Percentiles rank a stretch among this genome's conserved stretches.
Evolutionary conservation across 768 basidiomycete genomes (phyloP).

Genomic region (Tulasnella sp.): DNA sequence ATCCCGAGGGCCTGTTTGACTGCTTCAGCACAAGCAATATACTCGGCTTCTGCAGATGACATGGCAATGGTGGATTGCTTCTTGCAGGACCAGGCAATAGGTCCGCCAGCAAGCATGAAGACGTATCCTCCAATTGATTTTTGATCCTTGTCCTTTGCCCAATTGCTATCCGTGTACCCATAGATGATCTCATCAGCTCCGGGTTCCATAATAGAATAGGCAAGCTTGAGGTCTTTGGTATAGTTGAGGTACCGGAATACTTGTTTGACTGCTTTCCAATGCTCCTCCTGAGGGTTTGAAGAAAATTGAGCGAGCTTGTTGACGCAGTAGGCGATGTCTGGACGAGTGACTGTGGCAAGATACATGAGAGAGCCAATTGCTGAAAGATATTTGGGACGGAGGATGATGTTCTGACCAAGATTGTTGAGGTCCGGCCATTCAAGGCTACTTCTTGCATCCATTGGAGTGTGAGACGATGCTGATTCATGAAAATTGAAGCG

Average conservation of each 20-base stretch:
- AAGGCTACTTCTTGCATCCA: too few species aligned
- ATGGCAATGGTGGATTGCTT: slow-evolving; percentile 31
- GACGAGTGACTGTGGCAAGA: slow-evolving; percentile 14
- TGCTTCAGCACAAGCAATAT: slow-evolving; percentile 20
- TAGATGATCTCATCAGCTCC: not conserved
- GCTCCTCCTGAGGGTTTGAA: slow-evolving; percentile 6
- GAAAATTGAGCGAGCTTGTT: slow-evolving; percentile 16
- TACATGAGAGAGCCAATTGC: slow-evolving; percentile 17
- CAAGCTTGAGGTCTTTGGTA: slow-evolving; percentile 16
- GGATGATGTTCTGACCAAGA: too few species aligned
- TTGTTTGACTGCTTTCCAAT: slow-evolving; percentile 18
- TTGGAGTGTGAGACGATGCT: too few species aligned
- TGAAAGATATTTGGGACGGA: slow-evolving; percentile 5
- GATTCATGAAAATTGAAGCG: too few species aligned
- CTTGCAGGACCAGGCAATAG: slow-evolving; percentile 29
- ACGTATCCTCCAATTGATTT: slow-evolving; percentile 30
- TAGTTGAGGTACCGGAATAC: slow-evolving; percentile 20
- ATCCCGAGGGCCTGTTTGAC: slow-evolving; percentile 21
- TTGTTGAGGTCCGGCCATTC: too few species aligned
- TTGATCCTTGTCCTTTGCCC: slow-evolving; percentile 21
- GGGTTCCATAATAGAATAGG: slow-evolving; percentile 7
- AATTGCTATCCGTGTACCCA: slow-evolving; percentile 24
- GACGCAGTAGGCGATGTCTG: slow-evolving; percentile 20
- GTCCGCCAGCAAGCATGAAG: slow-evolving; percentile 27
- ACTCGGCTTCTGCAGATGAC: slow-evolving; percentile 26